phyloP scores from a whole-genome alignment of 2,329 filamentous ascomycete species.

The Penicillium sp. region DNA sequence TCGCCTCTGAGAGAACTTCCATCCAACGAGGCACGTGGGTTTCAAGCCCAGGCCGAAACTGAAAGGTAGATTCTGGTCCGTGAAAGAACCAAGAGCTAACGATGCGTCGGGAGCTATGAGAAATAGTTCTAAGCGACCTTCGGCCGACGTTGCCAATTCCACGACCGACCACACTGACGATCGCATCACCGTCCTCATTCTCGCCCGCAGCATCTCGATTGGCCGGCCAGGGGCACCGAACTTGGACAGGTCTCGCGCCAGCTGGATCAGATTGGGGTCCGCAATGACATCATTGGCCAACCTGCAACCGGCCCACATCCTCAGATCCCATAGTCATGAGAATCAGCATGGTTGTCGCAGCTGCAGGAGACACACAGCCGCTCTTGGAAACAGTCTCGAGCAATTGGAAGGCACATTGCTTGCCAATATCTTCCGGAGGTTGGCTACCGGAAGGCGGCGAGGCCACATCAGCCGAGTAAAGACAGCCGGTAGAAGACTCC shows the following conservation, averaged over 20 bases:
- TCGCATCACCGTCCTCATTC: constrained; percentile 64
- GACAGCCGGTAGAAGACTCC: constrained; percentile 82
- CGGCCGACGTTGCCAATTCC: constrained; percentile 93
- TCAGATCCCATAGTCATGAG: constrained; percentile 98
- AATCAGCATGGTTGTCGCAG: constrained; percentile 71
- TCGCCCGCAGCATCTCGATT: constrained; percentile 70
- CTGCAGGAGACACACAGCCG: constrained; percentile 73
- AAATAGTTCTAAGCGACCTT: constrained; percentile 67
- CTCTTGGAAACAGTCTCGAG: constrained; percentile 78
- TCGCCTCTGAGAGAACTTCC: too few species aligned
- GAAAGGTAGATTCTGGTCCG: background rate
- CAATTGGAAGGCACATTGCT: constrained; percentile 82
- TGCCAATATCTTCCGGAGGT: constrained; percentile 86
- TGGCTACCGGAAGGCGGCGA: constrained; percentile 74
- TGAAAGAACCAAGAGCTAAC: background rate
- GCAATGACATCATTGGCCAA: constrained; percentile 80
- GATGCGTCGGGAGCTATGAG: background rate
- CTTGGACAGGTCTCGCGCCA: constrained; percentile 80
- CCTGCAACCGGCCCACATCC: constrained; percentile 81
- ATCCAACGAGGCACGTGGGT: too few species aligned
- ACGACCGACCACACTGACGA: constrained; percentile 86
- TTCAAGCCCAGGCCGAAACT: too few species aligned
- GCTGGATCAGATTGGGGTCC: constrained; percentile 72
- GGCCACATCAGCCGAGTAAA: constrained; percentile 83
- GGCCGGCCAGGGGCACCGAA: constrained; percentile 93